Base-by-base conservation (phyloP, 140 eudicot genomes). In the Senecio squalidus region DNA sequence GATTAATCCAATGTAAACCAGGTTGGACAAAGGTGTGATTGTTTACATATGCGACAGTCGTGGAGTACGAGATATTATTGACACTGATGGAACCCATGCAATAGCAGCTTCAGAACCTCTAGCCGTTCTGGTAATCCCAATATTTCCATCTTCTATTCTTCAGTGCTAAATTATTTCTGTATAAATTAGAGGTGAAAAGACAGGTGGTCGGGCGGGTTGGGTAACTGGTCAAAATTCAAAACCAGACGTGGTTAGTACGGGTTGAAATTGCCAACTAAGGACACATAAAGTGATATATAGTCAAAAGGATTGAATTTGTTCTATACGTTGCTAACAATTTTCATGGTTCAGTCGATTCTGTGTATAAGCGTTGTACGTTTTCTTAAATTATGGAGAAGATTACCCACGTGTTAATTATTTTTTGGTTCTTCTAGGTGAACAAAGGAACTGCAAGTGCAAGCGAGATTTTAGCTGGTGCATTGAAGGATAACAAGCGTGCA, bases 381-480 rank as follows among this genome's bases (percentile, higher is more conserved):
- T n/a, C n/a, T n/a, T n/a, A n/a, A n/a, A n/a, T n/a, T n/a, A n/a
- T n/a, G n/a, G n/a, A n/a, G n/a, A n/a, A n/a, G n/a, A 57, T 4
- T 39, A n/a, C 2, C 46, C 17, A 14, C 2, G 28, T 23, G 22
- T 14, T 4, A 14, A 3, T 54, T 25, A 13, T 47, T 24, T 45
- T 51, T 56, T 16, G 13, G 64, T 52, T 45, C 21, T 57, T 69
- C 36, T 64, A 92, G 99, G 99, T 92, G 44, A 92, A 92, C 64
- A 92, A 88, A 85, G 99, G 99, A 68, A 92, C 99, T 60, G 99
- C 99, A 47, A 92, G 99, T 84, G 99, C 99, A 20, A 92, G 99
- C 36, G 99, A 92, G 76, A 88, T 92, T 24, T 74, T 92, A 60
- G 99, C 99, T 5, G 99, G 99, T 55, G 99, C 99, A 11, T 68